phyloP scores from a whole-genome alignment of 257 asterid species.

The Penstemon eatonii region DNA sequence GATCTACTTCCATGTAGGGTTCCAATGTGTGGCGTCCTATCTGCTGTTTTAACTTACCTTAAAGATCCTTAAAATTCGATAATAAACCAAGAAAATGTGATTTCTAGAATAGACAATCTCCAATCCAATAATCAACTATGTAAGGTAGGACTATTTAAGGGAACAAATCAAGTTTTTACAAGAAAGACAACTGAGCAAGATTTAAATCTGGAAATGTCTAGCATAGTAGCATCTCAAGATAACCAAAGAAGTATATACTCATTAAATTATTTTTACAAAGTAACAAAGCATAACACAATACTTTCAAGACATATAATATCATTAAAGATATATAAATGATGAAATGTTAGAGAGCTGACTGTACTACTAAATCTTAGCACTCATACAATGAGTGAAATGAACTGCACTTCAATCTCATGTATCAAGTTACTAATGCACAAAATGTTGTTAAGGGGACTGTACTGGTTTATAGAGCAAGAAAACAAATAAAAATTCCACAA shows the following conservation, averaged over 20 bases:
- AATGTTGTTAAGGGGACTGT: not conserved
- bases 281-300: not conserved
- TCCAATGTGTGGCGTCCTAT: no score
- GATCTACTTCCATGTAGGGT: no score
- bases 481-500: not conserved
- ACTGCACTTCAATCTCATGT: not conserved
- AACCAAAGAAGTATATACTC: not conserved
- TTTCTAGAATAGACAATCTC: no score
- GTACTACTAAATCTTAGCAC: not conserved
- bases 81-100: not conserved
- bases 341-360: not conserved
- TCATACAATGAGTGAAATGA: not conserved
- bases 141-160: no score
- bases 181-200: not conserved
- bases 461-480: not conserved
- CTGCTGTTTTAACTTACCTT: no score
- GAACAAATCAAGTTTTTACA: not conserved
- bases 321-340: not conserved
- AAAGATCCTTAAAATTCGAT: no score
- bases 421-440: not conserved
- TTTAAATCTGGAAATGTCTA: not conserved
- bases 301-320: not conserved
- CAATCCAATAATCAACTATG: no score
- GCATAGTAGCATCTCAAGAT: not conserved
- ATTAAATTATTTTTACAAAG: not conserved